phyloP scores from a whole-genome alignment of 768 basidiomycete species.

The Psilocybe cyanescens region DNA sequence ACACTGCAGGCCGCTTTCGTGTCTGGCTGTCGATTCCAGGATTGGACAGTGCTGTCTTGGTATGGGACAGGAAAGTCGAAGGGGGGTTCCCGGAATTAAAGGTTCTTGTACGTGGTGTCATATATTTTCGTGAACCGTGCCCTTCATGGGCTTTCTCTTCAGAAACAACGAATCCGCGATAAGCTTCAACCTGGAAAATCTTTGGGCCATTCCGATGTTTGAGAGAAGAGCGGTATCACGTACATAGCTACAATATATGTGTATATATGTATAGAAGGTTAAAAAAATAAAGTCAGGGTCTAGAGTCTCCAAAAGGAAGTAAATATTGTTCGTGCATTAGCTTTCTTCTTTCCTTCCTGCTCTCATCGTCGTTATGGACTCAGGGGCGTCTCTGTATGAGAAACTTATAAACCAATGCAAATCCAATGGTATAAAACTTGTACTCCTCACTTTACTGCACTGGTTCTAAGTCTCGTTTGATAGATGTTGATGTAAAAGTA shows the following conservation, averaged over 20 bases:
- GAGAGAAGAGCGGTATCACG: not conserved
- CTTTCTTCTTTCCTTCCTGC: not conserved
- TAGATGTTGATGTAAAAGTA: constrained; percentile 81
- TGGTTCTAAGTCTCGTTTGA: constrained; percentile 7
- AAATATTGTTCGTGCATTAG: not conserved
- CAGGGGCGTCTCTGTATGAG: constrained; percentile 53
- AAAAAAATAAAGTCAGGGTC: not conserved
- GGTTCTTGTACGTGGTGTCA: constrained; percentile 57
- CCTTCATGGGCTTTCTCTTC: constrained; percentile 9
- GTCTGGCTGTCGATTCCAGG: constrained; percentile 71
- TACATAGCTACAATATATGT: not conserved
- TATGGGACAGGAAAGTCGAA: constrained; percentile 93
- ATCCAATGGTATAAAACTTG: constrained; percentile 55
- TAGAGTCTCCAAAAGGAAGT: constrained; percentile 1
- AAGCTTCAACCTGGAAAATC: constrained; percentile 78
- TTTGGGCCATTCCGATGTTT: constrained; percentile 88
- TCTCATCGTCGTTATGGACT: constrained; percentile 44
- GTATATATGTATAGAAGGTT: not conserved
- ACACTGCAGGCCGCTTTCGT: constrained; percentile 89
- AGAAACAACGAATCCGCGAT: constrained; percentile 93
- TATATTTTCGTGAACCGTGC: not conserved
- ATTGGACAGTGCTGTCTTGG: constrained; percentile 43
- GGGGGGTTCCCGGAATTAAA: constrained; percentile 94
- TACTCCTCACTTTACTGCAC: constrained; percentile 9
- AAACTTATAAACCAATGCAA: constrained; percentile 68